Evolutionary conservation across 208 protist species (phyloP), one percentile per base, ranked within the genome.

Genomic region (Leishmania guyanensis): DNA sequence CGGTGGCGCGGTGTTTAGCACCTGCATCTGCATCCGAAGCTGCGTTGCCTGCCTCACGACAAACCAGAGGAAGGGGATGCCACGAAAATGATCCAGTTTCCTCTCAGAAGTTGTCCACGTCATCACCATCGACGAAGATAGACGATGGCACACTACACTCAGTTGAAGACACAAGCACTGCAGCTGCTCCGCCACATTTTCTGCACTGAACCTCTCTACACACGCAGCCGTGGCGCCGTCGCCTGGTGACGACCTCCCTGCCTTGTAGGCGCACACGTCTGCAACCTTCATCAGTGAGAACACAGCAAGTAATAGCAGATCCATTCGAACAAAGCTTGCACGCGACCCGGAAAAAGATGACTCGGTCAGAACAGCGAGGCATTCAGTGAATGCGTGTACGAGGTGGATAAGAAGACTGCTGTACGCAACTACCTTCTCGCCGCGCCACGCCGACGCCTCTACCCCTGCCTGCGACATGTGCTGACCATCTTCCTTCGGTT

Each of bases 291-390:
- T 64, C 0, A 85, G 36, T 5, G 81, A 80, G 14, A 80, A 20
- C 2, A 81, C 39, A 0, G 77, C 77, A 1, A 78, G 79, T 16
- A 76, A 17, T 36, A 85, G 36, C n/a, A 68, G 70, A 29, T 85
- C 81, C 3, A 78, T 3, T 12, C 77, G 81, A 8, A 3, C 51
- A 39, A 10, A 5, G 68, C 0, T 22, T 26, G 66, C 48, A 10
- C 20, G 20, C 5, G 53, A 62, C 53, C 4, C 36, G 9, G 74
- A n/a, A 14, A 66, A 8, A 10, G 54, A 33, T 20, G 56, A 9
- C 3, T 22, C 4, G 0, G 56, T 6, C 9, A 77, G 3, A 14
- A 26, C 3, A 29, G 51, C 10, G 6, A 76, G 51, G 29, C 26
- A 50, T 14, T 64, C 74, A 16, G 56, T 51, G 20, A 77, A 20